Conservation (phyloP, 2,329 filamentous ascomycete genomes). For the Didymella pinodella region DNA sequence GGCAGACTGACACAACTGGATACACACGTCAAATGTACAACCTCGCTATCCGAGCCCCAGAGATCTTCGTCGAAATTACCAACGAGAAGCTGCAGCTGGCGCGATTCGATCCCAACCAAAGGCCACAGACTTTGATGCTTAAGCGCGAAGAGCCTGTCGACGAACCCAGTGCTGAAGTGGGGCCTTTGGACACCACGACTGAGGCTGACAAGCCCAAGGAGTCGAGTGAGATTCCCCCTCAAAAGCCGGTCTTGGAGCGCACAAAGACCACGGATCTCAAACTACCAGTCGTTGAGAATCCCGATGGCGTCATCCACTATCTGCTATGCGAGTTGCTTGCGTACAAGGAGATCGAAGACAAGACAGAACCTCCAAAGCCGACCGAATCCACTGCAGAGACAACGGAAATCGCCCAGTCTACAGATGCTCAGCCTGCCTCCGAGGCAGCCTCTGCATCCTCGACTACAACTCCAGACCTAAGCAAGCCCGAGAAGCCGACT, state of each 20-base stretch:
- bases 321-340: slow-evolving; percentile 89
- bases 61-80: slow-evolving; percentile 85
- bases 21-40: slow-evolving; percentile 82
- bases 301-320: slow-evolving; percentile 95
- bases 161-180: slow-evolving; percentile 24
- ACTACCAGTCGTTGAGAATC: slow-evolving; percentile 85
- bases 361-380: slow-evolving; percentile 61
- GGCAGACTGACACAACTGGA: slow-evolving; percentile 69
- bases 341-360: slow-evolving; percentile 92
- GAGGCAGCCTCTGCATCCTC: slow-evolving; percentile 22
- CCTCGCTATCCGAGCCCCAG: slow-evolving; percentile 80
- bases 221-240: slow-evolving; percentile 39
- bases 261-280: slow-evolving; percentile 76
- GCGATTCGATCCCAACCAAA: slow-evolving; percentile 65
- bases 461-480: slow-evolving; percentile 25
- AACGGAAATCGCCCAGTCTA: slow-evolving; percentile 9
- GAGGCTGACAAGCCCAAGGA: slow-evolving; percentile 48
- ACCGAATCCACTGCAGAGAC: slow-evolving; percentile 54
- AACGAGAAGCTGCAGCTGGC: slow-evolving; percentile 82
- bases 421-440: slow-evolving; percentile 17
- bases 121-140: slow-evolving; percentile 61
- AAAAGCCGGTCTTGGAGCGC: slow-evolving; percentile 64
- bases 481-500: slow-evolving; percentile 68
- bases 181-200: slow-evolving; percentile 37
- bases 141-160: slow-evolving; percentile 56